A percentile compares a stretch with the other conserved stretches of the same genome.
Conservation (phyloP, 2,329 filamentous ascomycete species). For the Kalmusia sp. region DNA sequence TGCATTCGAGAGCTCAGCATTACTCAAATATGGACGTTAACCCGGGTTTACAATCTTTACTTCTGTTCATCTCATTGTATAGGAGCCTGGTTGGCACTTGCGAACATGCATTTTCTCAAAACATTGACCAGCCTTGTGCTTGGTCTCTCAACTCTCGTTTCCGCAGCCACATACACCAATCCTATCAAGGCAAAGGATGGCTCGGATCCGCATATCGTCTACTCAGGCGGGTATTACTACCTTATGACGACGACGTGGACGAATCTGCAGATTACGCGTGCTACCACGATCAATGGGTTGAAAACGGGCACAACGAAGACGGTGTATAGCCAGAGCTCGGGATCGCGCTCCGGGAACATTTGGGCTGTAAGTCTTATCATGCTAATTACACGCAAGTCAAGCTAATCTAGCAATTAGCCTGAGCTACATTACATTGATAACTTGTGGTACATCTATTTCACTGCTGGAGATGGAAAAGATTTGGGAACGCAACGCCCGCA, state of each 20-base stretch:
- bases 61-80: background rate
- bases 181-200: constrained; percentile 59
- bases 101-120: constrained; percentile 23
- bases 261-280: constrained; percentile 61
- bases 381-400: background rate
- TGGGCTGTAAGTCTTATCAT: constrained; percentile 54
- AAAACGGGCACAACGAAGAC: constrained; percentile 60
- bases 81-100: background rate
- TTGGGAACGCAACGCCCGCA: constrained; percentile 60
- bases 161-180: constrained; percentile 57
- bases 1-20: background rate
- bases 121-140: constrained; percentile 19
- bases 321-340: constrained; percentile 58
- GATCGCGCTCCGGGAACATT: constrained; percentile 61
- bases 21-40: no score
- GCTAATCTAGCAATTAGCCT: constrained; percentile 36
- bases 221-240: constrained; percentile 63
- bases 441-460: constrained; percentile 65
- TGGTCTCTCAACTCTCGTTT: constrained; percentile 28
- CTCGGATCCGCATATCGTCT: constrained; percentile 62
- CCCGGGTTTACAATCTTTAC: no score
- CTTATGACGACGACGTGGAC: constrained; percentile 64
- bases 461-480: constrained; percentile 55
- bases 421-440: constrained; percentile 60
- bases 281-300: constrained; percentile 62